A percentile compares a stretch with the other conserved stretches of the same genome.
These are phyloP conservation scores for Agrocybe praecox DNA, from an alignment of 768 basidiomycete species.

Conservation along the genomic window DNA sequence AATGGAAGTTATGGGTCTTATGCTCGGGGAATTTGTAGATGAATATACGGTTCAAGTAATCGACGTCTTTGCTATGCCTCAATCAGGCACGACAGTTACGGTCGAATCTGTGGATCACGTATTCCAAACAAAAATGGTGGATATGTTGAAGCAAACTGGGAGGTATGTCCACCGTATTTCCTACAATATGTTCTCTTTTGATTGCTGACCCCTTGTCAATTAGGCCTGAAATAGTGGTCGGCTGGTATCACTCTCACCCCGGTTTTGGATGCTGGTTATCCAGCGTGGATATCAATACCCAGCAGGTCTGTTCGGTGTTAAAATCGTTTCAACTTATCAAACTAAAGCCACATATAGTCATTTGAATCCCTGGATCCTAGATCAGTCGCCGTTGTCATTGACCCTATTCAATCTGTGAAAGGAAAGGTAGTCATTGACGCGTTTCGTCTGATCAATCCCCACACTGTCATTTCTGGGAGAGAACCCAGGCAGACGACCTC, in stretches of 20 bases:
- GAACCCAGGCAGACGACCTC: conserved; percentile 97
- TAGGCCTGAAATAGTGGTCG: conserved; percentile 96
- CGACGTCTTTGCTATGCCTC: conserved; percentile 99
- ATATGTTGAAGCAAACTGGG: conserved; percentile 99
- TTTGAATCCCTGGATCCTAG: conserved; percentile 94
- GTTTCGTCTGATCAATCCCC: conserved; percentile 94
- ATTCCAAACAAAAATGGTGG: conserved; percentile 97
- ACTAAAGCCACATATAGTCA: conserved; percentile 54
- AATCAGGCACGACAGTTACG: conserved; percentile 95
- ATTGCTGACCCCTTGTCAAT: conserved; percentile 6
- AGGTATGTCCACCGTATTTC: conserved; percentile 54
- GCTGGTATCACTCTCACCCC: conserved; percentile 99
- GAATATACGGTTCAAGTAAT: conserved; percentile 94
- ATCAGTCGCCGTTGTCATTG: conserved; percentile 96
- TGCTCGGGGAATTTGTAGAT: conserved; percentile 98
- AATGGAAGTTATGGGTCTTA: conserved; percentile 99
- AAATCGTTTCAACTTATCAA: conserved; percentile 10
- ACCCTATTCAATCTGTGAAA: conserved; percentile 99
- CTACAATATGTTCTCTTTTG: conserved; percentile 11
- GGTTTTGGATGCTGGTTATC: conserved; percentile 99
- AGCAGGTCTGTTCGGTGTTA: conserved; percentile 62
- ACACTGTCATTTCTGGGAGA: conserved; percentile 85
- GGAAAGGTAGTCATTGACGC: conserved; percentile 99
- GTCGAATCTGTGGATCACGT: conserved; percentile 99
- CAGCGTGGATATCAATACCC: conserved; percentile 98